Evolutionary conservation across 129 eudicot species (phyloP).

Genomic region (Heracleum sosnowskyi): DNA sequence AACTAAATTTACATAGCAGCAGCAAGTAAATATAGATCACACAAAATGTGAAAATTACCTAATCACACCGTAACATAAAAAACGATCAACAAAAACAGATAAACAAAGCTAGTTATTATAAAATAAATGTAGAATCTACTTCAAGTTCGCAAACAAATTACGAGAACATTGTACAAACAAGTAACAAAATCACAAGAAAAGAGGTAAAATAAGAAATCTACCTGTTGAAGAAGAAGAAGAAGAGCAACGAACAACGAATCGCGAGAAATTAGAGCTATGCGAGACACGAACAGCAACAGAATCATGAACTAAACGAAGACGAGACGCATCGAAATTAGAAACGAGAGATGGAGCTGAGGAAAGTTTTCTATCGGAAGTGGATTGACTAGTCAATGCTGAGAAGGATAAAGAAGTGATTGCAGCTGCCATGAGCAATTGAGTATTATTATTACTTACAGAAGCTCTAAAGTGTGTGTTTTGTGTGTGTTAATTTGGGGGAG

Average conservation of each 20-base stretch:
- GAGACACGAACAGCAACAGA: neutral
- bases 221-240: neutral
- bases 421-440: neutral
- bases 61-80: too few relatives aligned
- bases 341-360: neutral
- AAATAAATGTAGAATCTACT: too few relatives aligned
- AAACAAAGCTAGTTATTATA: too few relatives aligned
- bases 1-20: neutral
- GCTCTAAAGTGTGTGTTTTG: neutral
- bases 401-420: neutral
- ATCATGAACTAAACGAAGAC: neutral
- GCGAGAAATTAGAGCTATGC: neutral
- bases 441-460: neutral
- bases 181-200: rapidly evolving
- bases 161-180: neutral
- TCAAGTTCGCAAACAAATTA: too few relatives aligned
- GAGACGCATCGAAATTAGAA: neutral
- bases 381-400: neutral
- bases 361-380: neutral
- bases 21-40: neutral
- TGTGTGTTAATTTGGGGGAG: neutral
- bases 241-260: neutral
- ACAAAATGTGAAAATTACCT: too few relatives aligned
- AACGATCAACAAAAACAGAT: too few relatives aligned
- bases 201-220: neutral